These are phyloP conservation scores for Panicum hallii DNA, from an alignment of 202 grass and related monocot species.

Conservation along the genomic window DNA sequence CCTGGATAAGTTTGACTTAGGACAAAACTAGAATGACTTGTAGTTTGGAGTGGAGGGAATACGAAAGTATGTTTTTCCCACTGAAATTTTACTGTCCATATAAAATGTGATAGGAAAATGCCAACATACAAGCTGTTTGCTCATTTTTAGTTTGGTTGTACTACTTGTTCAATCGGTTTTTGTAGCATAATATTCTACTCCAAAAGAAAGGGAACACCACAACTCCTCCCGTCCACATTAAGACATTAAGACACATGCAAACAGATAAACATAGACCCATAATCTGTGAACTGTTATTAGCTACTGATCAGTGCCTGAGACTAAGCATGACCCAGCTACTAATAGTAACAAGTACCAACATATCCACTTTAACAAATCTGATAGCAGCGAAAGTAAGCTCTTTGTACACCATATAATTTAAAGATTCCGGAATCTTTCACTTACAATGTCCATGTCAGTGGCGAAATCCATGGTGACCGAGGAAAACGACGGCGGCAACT, in stretches of 20 bases:
- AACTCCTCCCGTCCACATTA: background rate
- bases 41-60: too few species aligned
- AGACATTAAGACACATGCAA: background rate
- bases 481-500: constrained; percentile 87
- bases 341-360: constrained; percentile 12
- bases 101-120: constrained; percentile 31
- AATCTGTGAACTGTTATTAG: background rate
- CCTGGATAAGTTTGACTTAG: too few species aligned
- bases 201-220: constrained; percentile 9
- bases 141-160: background rate
- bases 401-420: too few species aligned
- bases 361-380: constrained; percentile 19
- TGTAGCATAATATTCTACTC: constrained; percentile 1
- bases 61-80: background rate
- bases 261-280: background rate
- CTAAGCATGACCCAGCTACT: constrained; percentile 15
- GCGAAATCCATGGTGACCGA: constrained; percentile 80
- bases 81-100: constrained; percentile 9
- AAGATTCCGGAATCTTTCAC: constrained; percentile 46
- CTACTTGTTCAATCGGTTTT: background rate
- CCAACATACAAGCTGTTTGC: constrained; percentile 1
- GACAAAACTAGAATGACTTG: too few species aligned
- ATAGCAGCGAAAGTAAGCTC: background rate
- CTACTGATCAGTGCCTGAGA: background rate
- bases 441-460: constrained; percentile 77